A percentile compares a stretch with the other conserved stretches of the same genome.
These are phyloP conservation scores for Phragmites australis DNA, from an alignment of 176 grass and related monocot species.

Conservation along the genomic window DNA sequence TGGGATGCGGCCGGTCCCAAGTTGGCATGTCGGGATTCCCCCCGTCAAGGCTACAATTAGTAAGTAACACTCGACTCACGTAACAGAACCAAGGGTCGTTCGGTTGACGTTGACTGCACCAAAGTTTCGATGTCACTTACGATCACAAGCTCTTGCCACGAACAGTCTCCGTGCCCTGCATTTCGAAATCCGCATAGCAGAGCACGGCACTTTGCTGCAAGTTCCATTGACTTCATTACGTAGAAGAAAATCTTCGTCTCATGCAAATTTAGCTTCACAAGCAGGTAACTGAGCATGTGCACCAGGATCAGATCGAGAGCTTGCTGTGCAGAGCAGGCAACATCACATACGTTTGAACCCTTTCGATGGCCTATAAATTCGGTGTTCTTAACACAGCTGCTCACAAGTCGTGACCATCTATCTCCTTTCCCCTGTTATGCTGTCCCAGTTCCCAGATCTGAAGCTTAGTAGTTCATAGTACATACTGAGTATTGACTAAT, in stretches of 20 bases:
- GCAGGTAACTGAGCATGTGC: not conserved
- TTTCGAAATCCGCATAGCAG: not conserved
- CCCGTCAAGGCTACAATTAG: not conserved
- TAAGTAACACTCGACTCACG: not conserved
- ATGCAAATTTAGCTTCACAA: not conserved
- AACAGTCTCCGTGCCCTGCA: not conserved
- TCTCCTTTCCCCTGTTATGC: not conserved
- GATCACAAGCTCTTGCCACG: not conserved
- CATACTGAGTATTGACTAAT: no score
- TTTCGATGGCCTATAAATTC: slow-evolving; percentile 9
- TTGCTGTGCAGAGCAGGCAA: not conserved
- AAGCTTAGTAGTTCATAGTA: not conserved
- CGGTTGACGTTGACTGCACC: not conserved
- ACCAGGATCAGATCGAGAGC: not conserved
- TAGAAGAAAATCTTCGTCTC: not conserved
- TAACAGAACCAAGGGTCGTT: not conserved
- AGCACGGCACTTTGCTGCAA: not conserved
- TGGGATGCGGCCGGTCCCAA: not conserved
- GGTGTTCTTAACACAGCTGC: not conserved
- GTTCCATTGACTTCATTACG: not conserved
- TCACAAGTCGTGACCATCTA: not conserved
- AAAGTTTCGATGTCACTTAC: not conserved
- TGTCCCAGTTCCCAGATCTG: no score
- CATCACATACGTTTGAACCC: not conserved
- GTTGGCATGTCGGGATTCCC: not conserved